These are phyloP conservation scores for Petasospora fabianii DNA, from an alignment of 1,139 yeast genomes.

Conservation along the genomic window DNA sequence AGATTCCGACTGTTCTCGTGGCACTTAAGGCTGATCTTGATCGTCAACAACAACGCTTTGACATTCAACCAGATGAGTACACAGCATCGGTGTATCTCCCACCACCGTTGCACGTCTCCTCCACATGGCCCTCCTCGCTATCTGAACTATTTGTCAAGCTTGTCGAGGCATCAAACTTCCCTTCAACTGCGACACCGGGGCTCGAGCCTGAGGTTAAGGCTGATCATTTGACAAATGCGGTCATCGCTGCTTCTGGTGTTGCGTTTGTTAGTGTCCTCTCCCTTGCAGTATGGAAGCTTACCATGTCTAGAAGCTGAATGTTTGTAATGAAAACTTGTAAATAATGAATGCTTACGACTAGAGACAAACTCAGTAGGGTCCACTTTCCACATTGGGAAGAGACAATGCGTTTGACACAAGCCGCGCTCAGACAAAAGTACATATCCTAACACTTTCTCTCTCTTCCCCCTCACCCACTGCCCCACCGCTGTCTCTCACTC, in stretches of 20 bases:
- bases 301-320: neutral
- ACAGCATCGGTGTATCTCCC: conserved; percentile 48
- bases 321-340: too few relatives aligned
- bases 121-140: conserved; percentile 83
- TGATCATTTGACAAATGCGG: conserved; percentile 39
- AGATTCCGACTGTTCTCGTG: conserved; percentile 80
- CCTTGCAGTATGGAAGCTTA: conserved; percentile 57
- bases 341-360: too few relatives aligned
- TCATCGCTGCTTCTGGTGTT: conserved; percentile 64
- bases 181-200: conserved; percentile 78
- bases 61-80: conserved; percentile 82
- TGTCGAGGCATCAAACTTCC: conserved; percentile 83
- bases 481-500: neutral
- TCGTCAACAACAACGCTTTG: conserved; percentile 88
- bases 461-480: neutral
- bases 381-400: neutral
- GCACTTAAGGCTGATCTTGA: conserved; percentile 94
- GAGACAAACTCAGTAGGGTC: too few relatives aligned
- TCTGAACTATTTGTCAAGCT: conserved; percentile 82
- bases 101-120: conserved; percentile 84
- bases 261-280: conserved; percentile 58
- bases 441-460: too few relatives aligned
- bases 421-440: conserved; percentile 21
- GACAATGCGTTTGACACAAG: neutral
- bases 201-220: conserved; percentile 65